A percentile compares a stretch with the other conserved stretches of the same genome.
Conservation (phyloP, 768 basidiomycete species). For the Tubosaeta brunneosetosa region DNA sequence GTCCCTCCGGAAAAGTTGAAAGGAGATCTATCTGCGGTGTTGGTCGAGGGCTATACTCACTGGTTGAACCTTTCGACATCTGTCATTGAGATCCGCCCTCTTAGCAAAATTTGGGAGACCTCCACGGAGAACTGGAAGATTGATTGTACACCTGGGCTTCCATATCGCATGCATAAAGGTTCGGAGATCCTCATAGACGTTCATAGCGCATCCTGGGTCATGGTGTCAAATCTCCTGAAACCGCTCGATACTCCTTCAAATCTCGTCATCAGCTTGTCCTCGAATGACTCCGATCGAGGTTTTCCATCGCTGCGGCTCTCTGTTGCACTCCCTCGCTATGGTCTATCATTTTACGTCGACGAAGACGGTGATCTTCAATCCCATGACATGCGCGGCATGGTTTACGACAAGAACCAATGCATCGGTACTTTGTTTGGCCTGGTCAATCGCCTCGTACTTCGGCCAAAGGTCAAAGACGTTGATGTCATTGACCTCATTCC, state of each 20-base stretch:
- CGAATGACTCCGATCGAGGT: not conserved
- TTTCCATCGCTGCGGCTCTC: conserved; percentile 11
- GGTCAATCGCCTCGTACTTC: conserved; percentile 36
- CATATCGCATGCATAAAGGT: conserved; percentile 1
- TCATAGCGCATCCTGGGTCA: conserved; percentile 20
- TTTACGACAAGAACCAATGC: conserved; percentile 37
- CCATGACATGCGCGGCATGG: conserved; percentile 35
- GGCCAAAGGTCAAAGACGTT: conserved; percentile 13
- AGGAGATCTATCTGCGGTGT: conserved; percentile 10
- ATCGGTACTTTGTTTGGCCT: conserved; percentile 42
- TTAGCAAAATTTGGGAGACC: conserved; percentile 13
- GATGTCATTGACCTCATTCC: not conserved
- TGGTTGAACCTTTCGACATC: conserved; percentile 23
- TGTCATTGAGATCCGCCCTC: conserved; percentile 24
- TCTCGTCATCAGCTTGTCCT: conserved; percentile 14
- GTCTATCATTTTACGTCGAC: conserved; percentile 36
- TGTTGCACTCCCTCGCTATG: conserved; percentile 35
- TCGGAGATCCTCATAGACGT: conserved; percentile 17
- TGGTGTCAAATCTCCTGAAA: conserved; percentile 14
- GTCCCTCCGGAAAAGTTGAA: conserved; percentile 15
- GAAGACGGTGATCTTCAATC: conserved; percentile 23
- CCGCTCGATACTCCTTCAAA: conserved; percentile 13
- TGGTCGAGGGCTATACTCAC: conserved; percentile 13
- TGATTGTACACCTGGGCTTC: not conserved
- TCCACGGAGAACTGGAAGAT: conserved; percentile 22